Percentiles rank a stretch among this genome's conserved stretches.
phyloP scores from a whole-genome alignment of 257 asterid genomes.

The Phtheirospermum japonicum region DNA sequence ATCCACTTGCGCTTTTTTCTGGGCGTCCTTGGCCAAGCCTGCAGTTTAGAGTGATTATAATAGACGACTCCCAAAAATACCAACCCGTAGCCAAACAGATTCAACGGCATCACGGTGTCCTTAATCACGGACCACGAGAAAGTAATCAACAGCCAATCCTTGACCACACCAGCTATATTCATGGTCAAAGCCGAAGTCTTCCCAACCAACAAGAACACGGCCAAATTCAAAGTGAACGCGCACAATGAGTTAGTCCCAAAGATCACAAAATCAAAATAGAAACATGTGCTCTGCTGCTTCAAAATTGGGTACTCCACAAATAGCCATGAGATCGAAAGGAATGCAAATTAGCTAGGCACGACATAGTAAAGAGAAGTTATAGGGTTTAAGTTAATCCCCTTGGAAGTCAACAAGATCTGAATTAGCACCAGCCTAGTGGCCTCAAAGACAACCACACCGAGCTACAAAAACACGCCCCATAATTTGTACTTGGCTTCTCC shows the following conservation, averaged over 20 bases:
- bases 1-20: constrained; percentile 26
- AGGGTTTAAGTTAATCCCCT: constrained; percentile 33
- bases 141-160: constrained; percentile 36
- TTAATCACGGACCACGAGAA: constrained; percentile 41
- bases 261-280: constrained; percentile 29
- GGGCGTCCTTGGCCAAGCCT: constrained; percentile 35
- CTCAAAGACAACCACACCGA: constrained; percentile 35
- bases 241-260: constrained; percentile 36
- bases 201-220: constrained; percentile 37
- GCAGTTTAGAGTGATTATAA: constrained; percentile 37
- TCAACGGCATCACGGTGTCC: constrained; percentile 37
- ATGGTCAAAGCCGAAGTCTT: constrained; percentile 41
- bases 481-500: constrained; percentile 36
- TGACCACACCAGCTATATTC: constrained; percentile 40
- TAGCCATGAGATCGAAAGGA: constrained; percentile 34
- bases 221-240: constrained; percentile 36
- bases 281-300: constrained; percentile 23
- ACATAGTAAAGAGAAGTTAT: constrained; percentile 38
- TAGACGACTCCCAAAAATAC: constrained; percentile 34
- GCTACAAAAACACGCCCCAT: constrained; percentile 30
- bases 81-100: constrained; percentile 34
- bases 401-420: constrained; percentile 34
- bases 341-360: constrained; percentile 35
- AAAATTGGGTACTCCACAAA: constrained; percentile 33
- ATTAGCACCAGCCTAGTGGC: constrained; percentile 38